Percentiles rank a stretch among this genome's conserved stretches.
Evolutionary conservation across 2,329 filamentous ascomycete genomes (phyloP).

Genomic region (Aspergillus tanneri): DNA sequence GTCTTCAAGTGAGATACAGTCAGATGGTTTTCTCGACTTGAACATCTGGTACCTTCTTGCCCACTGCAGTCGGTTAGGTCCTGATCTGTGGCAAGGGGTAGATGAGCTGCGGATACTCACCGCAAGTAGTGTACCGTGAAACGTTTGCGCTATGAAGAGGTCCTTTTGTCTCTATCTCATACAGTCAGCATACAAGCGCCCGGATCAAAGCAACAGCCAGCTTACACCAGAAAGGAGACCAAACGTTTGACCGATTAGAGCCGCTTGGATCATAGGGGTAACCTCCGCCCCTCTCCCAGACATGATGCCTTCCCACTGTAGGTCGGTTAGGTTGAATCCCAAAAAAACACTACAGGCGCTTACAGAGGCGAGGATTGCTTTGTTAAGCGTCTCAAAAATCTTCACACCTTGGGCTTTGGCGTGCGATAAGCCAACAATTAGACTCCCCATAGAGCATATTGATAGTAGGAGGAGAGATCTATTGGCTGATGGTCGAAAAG

Average conservation of each 20-base stretch:
- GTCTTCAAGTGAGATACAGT: not conserved
- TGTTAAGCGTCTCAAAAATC: slow-evolving; percentile 30
- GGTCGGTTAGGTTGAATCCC: not conserved
- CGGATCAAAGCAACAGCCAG: not conserved
- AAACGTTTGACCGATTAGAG: slow-evolving; percentile 9
- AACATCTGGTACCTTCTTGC: not conserved
- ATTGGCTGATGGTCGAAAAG: slow-evolving; percentile 21
- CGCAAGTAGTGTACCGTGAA: not conserved
- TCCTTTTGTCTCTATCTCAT: not conserved
- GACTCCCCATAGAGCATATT: slow-evolving; percentile 38
- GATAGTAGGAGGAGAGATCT: slow-evolving; percentile 36
- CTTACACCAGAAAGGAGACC: slow-evolving; percentile 3
- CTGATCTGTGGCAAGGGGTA: no score
- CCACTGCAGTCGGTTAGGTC: not conserved
- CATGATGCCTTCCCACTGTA: slow-evolving; percentile 1
- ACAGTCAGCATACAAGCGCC: not conserved
- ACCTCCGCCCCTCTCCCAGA: not conserved
- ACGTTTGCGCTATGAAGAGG: not conserved
- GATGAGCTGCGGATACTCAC: no score
- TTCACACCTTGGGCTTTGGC: slow-evolving; percentile 26
- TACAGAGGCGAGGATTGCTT: slow-evolving; percentile 5
- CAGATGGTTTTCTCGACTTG: not conserved
- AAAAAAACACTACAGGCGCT: not conserved
- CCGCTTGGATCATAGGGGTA: slow-evolving; percentile 6
- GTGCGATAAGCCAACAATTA: slow-evolving; percentile 34